Evolutionary conservation across 331 rosid genomes (phyloP).

Genomic region (Dryas integrifolia): DNA sequence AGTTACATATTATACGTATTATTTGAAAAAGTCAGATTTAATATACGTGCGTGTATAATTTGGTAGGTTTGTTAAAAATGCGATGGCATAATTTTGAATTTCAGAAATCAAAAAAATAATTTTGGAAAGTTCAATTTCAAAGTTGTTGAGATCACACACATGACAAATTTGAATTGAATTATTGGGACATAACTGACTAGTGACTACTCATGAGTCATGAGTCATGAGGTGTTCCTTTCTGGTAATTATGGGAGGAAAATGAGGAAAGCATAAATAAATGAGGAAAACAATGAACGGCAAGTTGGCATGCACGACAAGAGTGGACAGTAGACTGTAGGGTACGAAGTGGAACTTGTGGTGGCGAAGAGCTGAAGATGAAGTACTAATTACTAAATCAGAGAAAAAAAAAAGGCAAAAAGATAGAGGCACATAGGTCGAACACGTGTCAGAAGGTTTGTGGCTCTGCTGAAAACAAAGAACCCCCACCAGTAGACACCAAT

Average conservation of each 20-base stretch:
- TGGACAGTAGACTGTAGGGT: background rate
- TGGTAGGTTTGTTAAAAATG: too few species aligned
- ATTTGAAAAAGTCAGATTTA: too few species aligned
- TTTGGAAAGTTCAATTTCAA: too few species aligned
- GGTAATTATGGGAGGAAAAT: slow-evolving; percentile 3
- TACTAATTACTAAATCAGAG: background rate
- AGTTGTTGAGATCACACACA: too few species aligned
- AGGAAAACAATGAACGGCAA: background rate
- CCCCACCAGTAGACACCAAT: background rate
- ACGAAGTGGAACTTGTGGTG: background rate
- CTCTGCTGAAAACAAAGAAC: background rate
- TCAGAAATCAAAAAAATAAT: too few species aligned
- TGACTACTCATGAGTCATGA: too few species aligned
- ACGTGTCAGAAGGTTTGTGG: slow-evolving; percentile 7
- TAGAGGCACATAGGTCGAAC: background rate
- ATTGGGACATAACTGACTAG: too few species aligned
- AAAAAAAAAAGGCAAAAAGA: background rate
- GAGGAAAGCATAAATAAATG: background rate
- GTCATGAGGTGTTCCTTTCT: background rate
- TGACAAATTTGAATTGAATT: too few species aligned
- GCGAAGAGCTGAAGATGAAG: background rate
- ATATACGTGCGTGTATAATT: too few species aligned
- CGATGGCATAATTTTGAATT: too few species aligned
- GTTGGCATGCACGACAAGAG: background rate
- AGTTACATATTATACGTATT: background rate